These are phyloP conservation scores for Hypoxylon trugodes DNA, from an alignment of 495 filamentous ascomycete species.

Conservation along the genomic window DNA sequence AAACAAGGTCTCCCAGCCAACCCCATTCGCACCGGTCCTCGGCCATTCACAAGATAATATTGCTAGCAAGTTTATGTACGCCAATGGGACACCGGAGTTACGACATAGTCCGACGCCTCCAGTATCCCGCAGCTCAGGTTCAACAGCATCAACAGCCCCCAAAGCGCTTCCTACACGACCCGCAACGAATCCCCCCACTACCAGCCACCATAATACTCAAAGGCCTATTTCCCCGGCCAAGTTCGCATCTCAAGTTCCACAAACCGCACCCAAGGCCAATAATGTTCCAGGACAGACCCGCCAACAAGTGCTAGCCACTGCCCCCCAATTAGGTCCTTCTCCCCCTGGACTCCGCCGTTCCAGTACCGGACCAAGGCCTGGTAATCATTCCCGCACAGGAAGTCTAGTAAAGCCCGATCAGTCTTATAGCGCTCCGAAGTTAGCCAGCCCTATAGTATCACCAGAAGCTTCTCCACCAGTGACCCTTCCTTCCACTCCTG, in stretches of 20 bases:
- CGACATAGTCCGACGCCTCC: constrained; percentile 43
- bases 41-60: constrained; percentile 45
- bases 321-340: constrained; percentile 38
- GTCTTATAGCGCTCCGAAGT: constrained; percentile 9
- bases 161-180: constrained; percentile 45
- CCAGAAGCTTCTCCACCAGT: constrained; percentile 30
- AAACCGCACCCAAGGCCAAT: constrained; percentile 29
- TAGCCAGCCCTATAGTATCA: constrained; percentile 23
- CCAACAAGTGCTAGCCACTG: constrained; percentile 22
- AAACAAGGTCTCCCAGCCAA: constrained; percentile 33
- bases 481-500: constrained; percentile 38
- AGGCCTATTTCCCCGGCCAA: constrained; percentile 57
- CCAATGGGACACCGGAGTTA: constrained; percentile 63
- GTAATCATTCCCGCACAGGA: constrained; percentile 43
- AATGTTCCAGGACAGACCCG: constrained; percentile 13
- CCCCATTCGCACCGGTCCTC: constrained; percentile 47
- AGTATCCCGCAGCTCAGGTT: constrained; percentile 46
- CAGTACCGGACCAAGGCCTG: constrained; percentile 28
- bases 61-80: constrained; percentile 79
- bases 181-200: constrained; percentile 28
- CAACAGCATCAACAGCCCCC: constrained; percentile 53
- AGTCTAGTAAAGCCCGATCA: constrained; percentile 40
- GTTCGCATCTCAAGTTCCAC: constrained; percentile 39
- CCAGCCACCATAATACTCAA: constrained; percentile 39
- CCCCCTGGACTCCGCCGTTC: constrained; percentile 36